phyloP scores from a whole-genome alignment of 176 grass and related monocot genomes.

The Alloteropsis semialata region DNA sequence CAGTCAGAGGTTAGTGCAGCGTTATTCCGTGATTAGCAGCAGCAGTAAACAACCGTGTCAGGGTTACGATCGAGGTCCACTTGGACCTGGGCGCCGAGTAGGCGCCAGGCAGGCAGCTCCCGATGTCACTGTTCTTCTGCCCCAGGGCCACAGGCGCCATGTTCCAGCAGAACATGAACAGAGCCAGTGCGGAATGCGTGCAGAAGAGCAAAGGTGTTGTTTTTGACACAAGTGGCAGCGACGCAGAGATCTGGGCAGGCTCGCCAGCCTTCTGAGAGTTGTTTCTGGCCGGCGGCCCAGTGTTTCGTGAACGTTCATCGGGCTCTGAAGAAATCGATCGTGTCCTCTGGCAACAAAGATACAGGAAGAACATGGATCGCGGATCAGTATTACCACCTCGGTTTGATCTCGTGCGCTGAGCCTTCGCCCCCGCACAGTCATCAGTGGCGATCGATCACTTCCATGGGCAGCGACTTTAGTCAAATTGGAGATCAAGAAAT shows the following conservation, averaged over 20 bases:
- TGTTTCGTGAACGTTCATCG: not conserved
- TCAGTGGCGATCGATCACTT: no score
- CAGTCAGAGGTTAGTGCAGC: not conserved
- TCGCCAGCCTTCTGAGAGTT: not conserved
- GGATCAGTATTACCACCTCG: no score
- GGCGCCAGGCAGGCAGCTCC: not conserved
- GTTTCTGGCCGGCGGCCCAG: not conserved
- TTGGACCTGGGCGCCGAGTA: no score
- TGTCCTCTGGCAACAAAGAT: not conserved
- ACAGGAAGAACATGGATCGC: no score
- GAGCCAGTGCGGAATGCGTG: not conserved
- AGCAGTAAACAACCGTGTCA: not conserved
- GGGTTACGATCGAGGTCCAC: not conserved
- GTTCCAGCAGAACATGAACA: no score
- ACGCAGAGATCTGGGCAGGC: not conserved
- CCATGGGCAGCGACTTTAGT: not conserved
- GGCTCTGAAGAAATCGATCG: not conserved
- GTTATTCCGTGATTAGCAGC: no score
- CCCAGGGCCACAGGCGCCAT: not conserved
- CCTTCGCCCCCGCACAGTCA: no score
- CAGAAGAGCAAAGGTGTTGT: not conserved
- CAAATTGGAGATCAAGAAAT: not conserved
- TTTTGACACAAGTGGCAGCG: not conserved
- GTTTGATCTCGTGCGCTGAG: no score
- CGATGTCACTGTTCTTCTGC: not conserved